Conservation (phyloP, 768 basidiomycete genomes). For the Amanita phalloides region DNA sequence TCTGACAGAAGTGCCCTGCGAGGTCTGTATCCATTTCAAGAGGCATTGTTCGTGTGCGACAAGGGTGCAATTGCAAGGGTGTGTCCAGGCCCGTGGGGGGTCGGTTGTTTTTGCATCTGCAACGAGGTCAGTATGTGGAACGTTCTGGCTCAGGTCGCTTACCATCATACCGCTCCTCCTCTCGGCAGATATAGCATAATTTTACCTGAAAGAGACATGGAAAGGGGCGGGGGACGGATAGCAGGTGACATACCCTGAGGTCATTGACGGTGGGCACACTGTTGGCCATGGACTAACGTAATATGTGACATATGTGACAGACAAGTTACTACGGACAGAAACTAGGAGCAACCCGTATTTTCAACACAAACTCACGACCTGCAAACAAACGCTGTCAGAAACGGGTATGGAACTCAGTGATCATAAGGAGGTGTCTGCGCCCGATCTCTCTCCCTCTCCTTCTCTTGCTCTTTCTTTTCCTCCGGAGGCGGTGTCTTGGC, state of each 20-base stretch:
- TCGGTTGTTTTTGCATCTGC: constrained; percentile 29
- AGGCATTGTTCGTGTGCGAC: constrained; percentile 75
- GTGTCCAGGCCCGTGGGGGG: constrained; percentile 55
- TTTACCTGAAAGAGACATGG: constrained; percentile 35
- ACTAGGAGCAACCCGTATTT: not conserved
- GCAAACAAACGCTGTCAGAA: constrained; percentile 4
- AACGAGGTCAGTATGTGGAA: not conserved
- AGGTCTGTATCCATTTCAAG: constrained; percentile 67
- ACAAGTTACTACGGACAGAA: not conserved
- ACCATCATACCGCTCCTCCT: constrained; percentile 50
- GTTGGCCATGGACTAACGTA: not conserved
- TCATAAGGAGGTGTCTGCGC: constrained; percentile 55
- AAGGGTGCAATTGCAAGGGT: constrained; percentile 74
- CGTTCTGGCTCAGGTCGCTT: constrained; percentile 6
- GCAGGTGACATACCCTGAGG: constrained; percentile 14
- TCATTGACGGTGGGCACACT: constrained; percentile 18
- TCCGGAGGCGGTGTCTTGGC: constrained; percentile 8
- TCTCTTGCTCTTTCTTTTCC: constrained; percentile 23
- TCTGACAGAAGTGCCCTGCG: constrained; percentile 44
- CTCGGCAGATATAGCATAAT: constrained; percentile 72
- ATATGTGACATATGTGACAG: not conserved
- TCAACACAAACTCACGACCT: not conserved
- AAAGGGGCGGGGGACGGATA: not conserved
- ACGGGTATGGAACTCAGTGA: constrained; percentile 20
- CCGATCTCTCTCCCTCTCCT: constrained; percentile 31